Evolutionary conservation across 495 filamentous ascomycete genomes (phyloP), one percentile per base, ranked within the genome.

Genomic region (Pyrenopolyporus hunteri): DNA sequence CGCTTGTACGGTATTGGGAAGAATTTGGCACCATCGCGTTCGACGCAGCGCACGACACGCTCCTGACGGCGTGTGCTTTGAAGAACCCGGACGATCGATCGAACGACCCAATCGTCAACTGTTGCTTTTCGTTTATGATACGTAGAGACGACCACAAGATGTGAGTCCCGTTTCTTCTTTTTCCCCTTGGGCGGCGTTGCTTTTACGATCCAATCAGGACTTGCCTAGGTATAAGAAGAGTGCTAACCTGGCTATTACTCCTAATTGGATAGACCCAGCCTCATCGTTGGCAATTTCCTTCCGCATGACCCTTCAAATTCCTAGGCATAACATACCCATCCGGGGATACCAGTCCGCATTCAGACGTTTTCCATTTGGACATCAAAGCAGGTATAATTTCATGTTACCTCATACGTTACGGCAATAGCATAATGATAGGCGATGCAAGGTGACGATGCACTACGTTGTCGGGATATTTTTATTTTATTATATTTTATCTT

Each of bases 11-110:
- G 72, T 99, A 99, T 68, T 99, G 94, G 94, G 93, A 99, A 75
- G 97, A 98, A 67, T 98, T 98, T 69, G 92, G 93, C 11, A 90
- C 90, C n/a, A 97, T 99, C 67, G 94, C 95, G 16, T 99, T 99
- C 68, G 94, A 99, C 70, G 86, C 85, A 50, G 86, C 83, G n/a
- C 94, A 98, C 73, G 97, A 98, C 74, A 93, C 93, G 10, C 93
- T 99, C 78, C 79, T 98, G 61, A 98, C 95, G 23, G 92, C 89
- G 66, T 99, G 94, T 67, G 88, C 89, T 10, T 77, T 99, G 64
- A 96, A 95, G 73, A 93, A 87, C 64, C 94, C 92, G 8, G 84
- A 89, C 59, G 83, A 88, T 23, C 85, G 82, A 58, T 85, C 85
- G 11, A 82, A 85, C 44, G 81, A 87, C 44, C 87, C 88, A 14